Conservation (phyloP, 2,329 filamentous ascomycete species). For the Raffaelea albimanens region DNA sequence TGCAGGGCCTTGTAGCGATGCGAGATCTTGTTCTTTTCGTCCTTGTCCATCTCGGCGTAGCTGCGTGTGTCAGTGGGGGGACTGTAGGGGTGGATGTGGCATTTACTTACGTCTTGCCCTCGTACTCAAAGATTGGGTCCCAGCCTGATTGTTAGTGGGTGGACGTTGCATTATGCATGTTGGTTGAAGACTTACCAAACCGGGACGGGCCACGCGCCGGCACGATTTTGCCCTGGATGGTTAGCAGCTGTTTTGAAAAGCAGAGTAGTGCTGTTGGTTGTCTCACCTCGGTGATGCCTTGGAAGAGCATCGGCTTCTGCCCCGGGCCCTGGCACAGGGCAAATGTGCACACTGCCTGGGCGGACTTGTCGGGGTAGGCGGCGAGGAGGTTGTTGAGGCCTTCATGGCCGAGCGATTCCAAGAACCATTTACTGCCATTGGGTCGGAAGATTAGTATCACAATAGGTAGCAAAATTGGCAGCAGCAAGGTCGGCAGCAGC, state of each 20-base stretch:
- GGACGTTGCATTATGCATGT: no score
- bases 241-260: background rate
- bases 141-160: slow-evolving; percentile 52
- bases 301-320: slow-evolving; percentile 76
- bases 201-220: slow-evolving; percentile 66
- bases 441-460: background rate
- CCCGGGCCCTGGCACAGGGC: slow-evolving; percentile 82
- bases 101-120: slow-evolving; percentile 69
- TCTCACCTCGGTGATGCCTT: slow-evolving; percentile 69
- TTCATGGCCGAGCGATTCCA: slow-evolving; percentile 69
- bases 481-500: no score
- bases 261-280: background rate
- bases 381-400: slow-evolving; percentile 85
- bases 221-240: slow-evolving; percentile 64
- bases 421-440: slow-evolving; percentile 75
- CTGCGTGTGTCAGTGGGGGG: slow-evolving; percentile 24
- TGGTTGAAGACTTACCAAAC: slow-evolving; percentile 59
- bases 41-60: slow-evolving; percentile 90
- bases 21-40: slow-evolving; percentile 82
- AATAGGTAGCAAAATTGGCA: no score
- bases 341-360: slow-evolving; percentile 92
- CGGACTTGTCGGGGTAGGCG: slow-evolving; percentile 82
- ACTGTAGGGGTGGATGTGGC: background rate
- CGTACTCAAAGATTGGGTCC: slow-evolving; percentile 93
- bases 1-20: slow-evolving; percentile 81